These are phyloP conservation scores for Scenedesmus sp. DNA, from an alignment of 163 green algal genomes.

Conservation along the genomic window DNA sequence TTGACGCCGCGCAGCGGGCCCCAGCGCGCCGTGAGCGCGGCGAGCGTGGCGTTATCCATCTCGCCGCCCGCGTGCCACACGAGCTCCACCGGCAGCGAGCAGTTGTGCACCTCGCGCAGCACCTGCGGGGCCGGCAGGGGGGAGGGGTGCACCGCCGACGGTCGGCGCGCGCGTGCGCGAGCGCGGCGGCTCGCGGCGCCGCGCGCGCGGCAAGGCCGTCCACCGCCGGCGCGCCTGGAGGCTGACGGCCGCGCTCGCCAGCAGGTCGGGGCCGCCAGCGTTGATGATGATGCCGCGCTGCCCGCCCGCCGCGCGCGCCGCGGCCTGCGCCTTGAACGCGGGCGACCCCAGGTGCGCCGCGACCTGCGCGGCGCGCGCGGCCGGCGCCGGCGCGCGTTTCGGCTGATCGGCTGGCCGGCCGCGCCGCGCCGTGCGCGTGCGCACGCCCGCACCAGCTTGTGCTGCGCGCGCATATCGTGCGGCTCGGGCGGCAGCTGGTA, in stretches of 20 bases:
- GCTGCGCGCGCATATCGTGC: constrained; percentile 25
- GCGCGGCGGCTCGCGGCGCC: not conserved
- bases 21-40: constrained; percentile 33
- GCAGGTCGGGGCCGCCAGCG: constrained; percentile 49
- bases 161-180: not conserved
- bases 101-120: constrained; percentile 44
- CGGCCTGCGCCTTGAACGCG: constrained; percentile 26
- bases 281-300: constrained; percentile 57
- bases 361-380: constrained; percentile 4
- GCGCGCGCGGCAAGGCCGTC: not conserved
- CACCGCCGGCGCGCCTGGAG: constrained; percentile 42
- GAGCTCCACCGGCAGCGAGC: constrained; percentile 57
- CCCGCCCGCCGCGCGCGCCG: constrained; percentile 2
- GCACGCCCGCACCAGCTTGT: not conserved
- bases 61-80: constrained; percentile 52
- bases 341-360: constrained; percentile 15
- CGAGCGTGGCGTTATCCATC: constrained; percentile 55
- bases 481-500: constrained; percentile 36
- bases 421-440: too few species aligned
- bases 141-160: not conserved
- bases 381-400: not conserved
- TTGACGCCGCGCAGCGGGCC: constrained; percentile 43
- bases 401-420: too few species aligned
- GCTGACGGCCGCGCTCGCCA: constrained; percentile 46
- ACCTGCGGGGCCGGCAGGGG: constrained; percentile 38